A percentile compares a stretch with the other conserved stretches of the same genome.
Conservation (phyloP, 495 filamentous ascomycete species). For the Penicillium angulare region DNA sequence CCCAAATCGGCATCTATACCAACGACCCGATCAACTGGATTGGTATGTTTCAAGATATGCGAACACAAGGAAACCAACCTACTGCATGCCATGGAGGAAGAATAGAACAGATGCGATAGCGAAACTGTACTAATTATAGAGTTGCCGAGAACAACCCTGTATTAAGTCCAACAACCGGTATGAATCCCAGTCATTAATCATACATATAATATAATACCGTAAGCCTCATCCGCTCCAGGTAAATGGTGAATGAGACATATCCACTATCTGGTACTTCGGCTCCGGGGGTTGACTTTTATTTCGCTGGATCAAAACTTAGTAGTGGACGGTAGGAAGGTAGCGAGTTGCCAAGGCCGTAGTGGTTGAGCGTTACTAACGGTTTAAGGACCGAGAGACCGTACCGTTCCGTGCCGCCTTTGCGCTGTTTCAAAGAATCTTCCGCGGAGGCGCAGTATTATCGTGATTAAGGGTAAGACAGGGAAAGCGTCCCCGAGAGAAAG, state of each 20-base stretch:
- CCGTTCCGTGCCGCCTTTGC: conserved; percentile 12
- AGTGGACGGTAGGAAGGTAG: too few species aligned
- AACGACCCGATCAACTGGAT: conserved; percentile 4
- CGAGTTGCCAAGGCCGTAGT: conserved; percentile 3
- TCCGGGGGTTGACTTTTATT: background rate
- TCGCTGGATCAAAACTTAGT: background rate
- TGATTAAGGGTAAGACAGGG: too few species aligned
- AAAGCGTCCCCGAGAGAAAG: too few species aligned
- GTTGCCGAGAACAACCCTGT: conserved; percentile 1
- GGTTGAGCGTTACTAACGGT: background rate
- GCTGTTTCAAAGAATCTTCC: conserved; percentile 1
- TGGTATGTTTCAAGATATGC: conserved; percentile 5
- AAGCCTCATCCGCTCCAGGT: background rate
- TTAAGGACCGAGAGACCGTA: conserved; percentile 9
- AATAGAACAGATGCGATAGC: conserved; percentile 7
- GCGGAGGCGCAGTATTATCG: background rate
- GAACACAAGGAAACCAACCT: background rate
- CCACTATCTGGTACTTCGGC: background rate
- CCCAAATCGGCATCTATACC: too few species aligned
- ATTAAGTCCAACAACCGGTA: background rate
- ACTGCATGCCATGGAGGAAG: conserved; percentile 13
- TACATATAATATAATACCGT: too few species aligned
- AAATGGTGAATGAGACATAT: background rate
- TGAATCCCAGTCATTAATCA: background rate
- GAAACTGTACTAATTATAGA: conserved; percentile 6